Conservation (phyloP, 805 yeast genomes). For the Candida insectorum region DNA sequence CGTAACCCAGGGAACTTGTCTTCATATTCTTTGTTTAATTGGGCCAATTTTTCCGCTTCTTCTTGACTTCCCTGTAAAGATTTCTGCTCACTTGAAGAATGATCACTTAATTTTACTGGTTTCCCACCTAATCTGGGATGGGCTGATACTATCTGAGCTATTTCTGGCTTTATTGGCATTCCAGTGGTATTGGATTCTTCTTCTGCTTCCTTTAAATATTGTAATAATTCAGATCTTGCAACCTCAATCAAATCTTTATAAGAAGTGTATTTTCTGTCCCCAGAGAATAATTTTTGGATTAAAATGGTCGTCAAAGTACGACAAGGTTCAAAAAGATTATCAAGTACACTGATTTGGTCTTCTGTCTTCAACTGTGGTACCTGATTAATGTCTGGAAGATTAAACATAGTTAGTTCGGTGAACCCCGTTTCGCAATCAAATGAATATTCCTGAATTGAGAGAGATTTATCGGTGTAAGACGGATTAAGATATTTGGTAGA, state of each 20-base stretch:
- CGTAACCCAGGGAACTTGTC: slow-evolving; percentile 60
- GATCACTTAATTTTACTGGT: slow-evolving; percentile 47
- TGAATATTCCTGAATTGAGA: neutral
- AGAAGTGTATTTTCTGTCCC: slow-evolving; percentile 10
- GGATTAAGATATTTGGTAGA: no score
- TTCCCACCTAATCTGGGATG: slow-evolving; percentile 85
- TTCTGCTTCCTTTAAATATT: slow-evolving; percentile 24
- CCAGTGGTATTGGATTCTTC: slow-evolving; percentile 17
- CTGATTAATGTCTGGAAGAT: slow-evolving; percentile 2
- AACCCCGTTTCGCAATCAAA: neutral
- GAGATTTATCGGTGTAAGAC: no score
- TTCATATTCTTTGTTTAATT: slow-evolving; percentile 64
- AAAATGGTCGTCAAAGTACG: slow-evolving; percentile 36
- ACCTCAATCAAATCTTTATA: slow-evolving; percentile 43
- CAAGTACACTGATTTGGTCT: slow-evolving; percentile 28
- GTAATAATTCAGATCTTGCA: slow-evolving; percentile 36
- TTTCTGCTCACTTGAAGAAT: slow-evolving; percentile 70
- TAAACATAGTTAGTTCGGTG: slow-evolving; percentile 1
- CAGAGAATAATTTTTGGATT: slow-evolving; percentile 25
- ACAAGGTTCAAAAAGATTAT: slow-evolving; percentile 67
- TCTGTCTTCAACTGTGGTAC: slow-evolving; percentile 28
- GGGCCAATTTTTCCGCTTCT: slow-evolving; percentile 47
- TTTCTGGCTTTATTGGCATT: slow-evolving; percentile 18
- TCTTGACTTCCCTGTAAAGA: slow-evolving; percentile 49
- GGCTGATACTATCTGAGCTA: slow-evolving; percentile 70